These are phyloP conservation scores for Nitzschia putrida DNA, from an alignment of 108 stramenopile species.

Conservation along the genomic window DNA sequence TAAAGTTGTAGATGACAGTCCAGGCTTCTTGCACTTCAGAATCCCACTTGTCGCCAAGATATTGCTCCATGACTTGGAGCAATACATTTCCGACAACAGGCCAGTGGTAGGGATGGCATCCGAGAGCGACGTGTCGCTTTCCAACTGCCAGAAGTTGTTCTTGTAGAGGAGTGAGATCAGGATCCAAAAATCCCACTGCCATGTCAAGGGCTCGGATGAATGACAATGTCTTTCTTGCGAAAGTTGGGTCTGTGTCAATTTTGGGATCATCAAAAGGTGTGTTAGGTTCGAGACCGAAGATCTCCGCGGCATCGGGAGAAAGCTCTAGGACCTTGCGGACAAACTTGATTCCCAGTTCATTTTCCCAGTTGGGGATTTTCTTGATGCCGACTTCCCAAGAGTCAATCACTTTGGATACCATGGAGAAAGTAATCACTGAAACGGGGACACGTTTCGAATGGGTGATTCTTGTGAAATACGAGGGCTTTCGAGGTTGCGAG, in stretches of 20 bases:
- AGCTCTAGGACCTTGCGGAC: slow-evolving; percentile 2
- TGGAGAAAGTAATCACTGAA: slow-evolving; percentile 1
- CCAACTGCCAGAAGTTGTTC: slow-evolving; percentile 18
- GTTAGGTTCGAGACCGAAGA: slow-evolving; percentile 16
- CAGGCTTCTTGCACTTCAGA: background rate
- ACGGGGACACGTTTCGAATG: background rate
- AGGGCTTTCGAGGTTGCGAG: background rate
- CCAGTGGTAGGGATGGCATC: slow-evolving; percentile 6
- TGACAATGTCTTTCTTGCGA: background rate
- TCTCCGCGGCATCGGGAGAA: background rate
- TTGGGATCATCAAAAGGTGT: slow-evolving; percentile 9
- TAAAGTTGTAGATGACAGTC: slow-evolving; percentile 8
- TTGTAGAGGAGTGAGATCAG: slow-evolving; percentile 25
- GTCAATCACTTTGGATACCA: slow-evolving; percentile 4
- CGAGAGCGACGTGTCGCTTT: background rate
- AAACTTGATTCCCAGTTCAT: slow-evolving; percentile 3
- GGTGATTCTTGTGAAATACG: background rate
- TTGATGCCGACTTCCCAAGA: slow-evolving; percentile 14
- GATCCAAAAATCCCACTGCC: slow-evolving; percentile 22
- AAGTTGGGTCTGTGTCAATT: background rate
- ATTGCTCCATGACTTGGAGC: background rate
- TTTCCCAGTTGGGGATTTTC: slow-evolving; percentile 4
- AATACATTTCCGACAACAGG: slow-evolving; percentile 4
- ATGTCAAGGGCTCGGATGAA: slow-evolving; percentile 15
- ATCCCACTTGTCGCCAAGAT: background rate